Percentiles rank a stretch among this genome's conserved stretches.
phyloP scores from a whole-genome alignment of 768 basidiomycete species.

The Boletus reticuloceps region DNA sequence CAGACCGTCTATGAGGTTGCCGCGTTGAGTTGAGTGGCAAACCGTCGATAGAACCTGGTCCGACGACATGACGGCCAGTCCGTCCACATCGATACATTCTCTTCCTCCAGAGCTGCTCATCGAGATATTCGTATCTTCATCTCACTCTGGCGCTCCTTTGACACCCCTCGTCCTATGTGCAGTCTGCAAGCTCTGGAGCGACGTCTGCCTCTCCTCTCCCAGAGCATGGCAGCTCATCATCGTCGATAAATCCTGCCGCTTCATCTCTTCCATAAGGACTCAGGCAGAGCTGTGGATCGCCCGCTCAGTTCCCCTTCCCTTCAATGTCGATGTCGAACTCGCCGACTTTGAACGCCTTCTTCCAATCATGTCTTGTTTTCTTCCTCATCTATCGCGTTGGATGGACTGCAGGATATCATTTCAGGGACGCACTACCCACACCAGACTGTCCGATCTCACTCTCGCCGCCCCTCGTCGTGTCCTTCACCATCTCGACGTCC shows the following conservation, averaged over 20 bases:
- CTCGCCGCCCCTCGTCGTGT: slow-evolving; percentile 15
- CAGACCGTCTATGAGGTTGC: too few species aligned
- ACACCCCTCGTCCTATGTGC: slow-evolving; percentile 47
- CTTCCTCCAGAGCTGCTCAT: slow-evolving; percentile 64
- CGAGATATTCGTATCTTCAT: slow-evolving; percentile 52
- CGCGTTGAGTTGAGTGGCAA: too few species aligned
- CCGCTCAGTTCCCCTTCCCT: slow-evolving; percentile 51
- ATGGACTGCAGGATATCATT: slow-evolving; percentile 46
- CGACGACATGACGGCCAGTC: too few species aligned
- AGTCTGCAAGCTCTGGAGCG: slow-evolving; percentile 62
- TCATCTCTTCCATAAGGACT: slow-evolving; percentile 37
- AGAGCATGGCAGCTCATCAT: slow-evolving; percentile 58
- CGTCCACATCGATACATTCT: slow-evolving; percentile 15
- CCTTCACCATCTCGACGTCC: slow-evolving; percentile 30
- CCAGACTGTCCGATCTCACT: slow-evolving; percentile 26
- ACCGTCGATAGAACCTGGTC: too few species aligned
- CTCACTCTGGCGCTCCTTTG: slow-evolving; percentile 42
- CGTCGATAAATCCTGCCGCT: slow-evolving; percentile 43
- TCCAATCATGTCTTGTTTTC: slow-evolving; percentile 61
- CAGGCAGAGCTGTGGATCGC: slow-evolving; percentile 55
- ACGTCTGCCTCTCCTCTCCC: slow-evolving; percentile 52
- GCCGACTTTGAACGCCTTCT: slow-evolving; percentile 50
- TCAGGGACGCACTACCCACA: slow-evolving; percentile 29
- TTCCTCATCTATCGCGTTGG: slow-evolving; percentile 60
- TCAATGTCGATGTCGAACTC: slow-evolving; percentile 53